A percentile compares a stretch with the other conserved stretches of the same genome.
Evolutionary conservation across 2,329 filamentous ascomycete species (phyloP).

Genomic region (Xylariaceae sp.): DNA sequence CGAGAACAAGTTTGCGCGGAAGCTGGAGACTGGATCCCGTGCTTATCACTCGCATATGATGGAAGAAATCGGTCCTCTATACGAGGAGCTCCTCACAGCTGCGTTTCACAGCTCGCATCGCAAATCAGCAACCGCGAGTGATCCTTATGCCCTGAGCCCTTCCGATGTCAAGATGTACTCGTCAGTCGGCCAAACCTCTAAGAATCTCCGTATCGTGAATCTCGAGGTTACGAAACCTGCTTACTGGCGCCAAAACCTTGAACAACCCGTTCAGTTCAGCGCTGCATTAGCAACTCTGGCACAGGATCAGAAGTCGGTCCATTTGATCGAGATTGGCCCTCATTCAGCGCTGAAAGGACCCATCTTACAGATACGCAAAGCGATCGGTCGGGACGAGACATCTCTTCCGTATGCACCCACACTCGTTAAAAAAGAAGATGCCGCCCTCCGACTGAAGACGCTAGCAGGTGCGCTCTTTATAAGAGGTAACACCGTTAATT

Average conservation of each 20-base stretch:
- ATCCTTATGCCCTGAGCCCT: no score
- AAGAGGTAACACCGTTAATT: conserved; percentile 2
- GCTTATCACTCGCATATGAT: conserved; percentile 32
- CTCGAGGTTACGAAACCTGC: not conserved
- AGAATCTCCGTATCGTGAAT: no score
- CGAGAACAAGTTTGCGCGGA: not conserved
- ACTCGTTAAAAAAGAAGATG: conserved; percentile 5
- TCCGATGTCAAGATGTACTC: conserved; percentile 29
- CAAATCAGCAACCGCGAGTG: no score
- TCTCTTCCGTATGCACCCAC: not conserved
- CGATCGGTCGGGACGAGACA: not conserved
- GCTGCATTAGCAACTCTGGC: not conserved
- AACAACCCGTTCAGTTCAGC: conserved; percentile 22
- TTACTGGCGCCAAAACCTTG: conserved; percentile 31
- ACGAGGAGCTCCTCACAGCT: conserved; percentile 22
- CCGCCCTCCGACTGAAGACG: conserved; percentile 1
- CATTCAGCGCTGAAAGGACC: conserved; percentile 46
- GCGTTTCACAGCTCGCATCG: not conserved
- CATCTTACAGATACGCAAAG: conserved; percentile 35
- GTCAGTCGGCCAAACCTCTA: conserved; percentile 9
- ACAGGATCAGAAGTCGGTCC: not conserved
- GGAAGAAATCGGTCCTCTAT: conserved; percentile 22
- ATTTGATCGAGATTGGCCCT: conserved; percentile 28
- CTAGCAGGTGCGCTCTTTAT: conserved; percentile 21
- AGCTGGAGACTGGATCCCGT: not conserved